Evolutionary conservation across 1,284 basidiomycete species (phyloP).

Genomic region (Marasmius tenuissimus): DNA sequence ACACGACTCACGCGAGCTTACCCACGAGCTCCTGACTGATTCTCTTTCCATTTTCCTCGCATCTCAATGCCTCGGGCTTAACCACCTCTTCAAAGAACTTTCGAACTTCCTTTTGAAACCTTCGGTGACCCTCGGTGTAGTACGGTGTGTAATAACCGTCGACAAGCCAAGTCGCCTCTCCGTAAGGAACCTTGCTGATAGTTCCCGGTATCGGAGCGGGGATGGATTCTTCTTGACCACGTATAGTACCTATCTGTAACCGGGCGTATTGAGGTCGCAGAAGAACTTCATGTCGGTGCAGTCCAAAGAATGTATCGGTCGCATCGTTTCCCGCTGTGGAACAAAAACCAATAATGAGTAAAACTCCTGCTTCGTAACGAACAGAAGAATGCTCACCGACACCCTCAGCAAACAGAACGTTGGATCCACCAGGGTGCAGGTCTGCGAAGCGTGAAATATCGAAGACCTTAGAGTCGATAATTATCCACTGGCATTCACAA

Average conservation of each 20-base stretch:
- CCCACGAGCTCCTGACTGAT: conserved; percentile 76
- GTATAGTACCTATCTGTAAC: conserved; percentile 78
- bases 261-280: conserved; percentile 79
- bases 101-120: conserved; percentile 66
- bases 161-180: conserved; percentile 87
- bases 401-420: conserved; percentile 55
- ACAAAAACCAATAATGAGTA: neutral
- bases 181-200: conserved; percentile 82
- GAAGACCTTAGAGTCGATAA: conserved; percentile 79
- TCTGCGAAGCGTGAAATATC: conserved; percentile 71
- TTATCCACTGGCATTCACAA: conserved; percentile 52
- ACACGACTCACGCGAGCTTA: conserved; percentile 57
- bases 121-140: conserved; percentile 72
- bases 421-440: conserved; percentile 72
- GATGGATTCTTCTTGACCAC: conserved; percentile 67
- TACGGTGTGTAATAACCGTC: conserved; percentile 82
- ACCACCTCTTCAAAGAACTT: conserved; percentile 67
- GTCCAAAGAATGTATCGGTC: conserved; percentile 87
- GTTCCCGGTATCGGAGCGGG: conserved; percentile 63
- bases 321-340: conserved; percentile 68
- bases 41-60: conserved; percentile 81
- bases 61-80: conserved; percentile 60
- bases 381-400: conserved; percentile 40
- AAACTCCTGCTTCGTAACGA: neutral
- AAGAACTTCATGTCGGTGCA: conserved; percentile 88